Percentiles rank a stretch among this genome's conserved stretches.
Evolutionary conservation across 805 yeast species (phyloP).

Genomic region (Pichia insulana): DNA sequence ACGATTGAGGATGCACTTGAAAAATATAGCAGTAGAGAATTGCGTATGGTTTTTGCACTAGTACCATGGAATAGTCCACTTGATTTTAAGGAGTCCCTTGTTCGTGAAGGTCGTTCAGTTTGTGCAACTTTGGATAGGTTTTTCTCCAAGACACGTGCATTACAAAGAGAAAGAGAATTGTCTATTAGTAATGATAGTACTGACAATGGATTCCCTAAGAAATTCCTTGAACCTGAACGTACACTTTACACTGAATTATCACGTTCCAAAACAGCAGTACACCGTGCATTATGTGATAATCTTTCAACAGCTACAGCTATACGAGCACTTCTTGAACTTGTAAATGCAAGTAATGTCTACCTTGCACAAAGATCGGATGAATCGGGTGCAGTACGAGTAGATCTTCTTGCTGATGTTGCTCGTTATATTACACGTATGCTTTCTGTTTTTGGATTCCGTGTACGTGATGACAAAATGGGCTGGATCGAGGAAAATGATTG

Average conservation of each 20-base stretch:
- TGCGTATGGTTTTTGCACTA: slow-evolving; percentile 83
- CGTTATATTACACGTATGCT: slow-evolving; percentile 66
- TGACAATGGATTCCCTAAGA: slow-evolving; percentile 45
- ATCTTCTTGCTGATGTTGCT: slow-evolving; percentile 56
- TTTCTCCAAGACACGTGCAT: slow-evolving; percentile 80
- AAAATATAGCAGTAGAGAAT: slow-evolving; percentile 66
- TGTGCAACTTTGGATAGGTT: slow-evolving; percentile 75
- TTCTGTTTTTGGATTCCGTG: slow-evolving; percentile 65
- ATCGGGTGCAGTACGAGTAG: slow-evolving; percentile 46
- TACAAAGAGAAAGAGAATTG: slow-evolving; percentile 30
- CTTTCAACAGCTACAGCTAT: slow-evolving; percentile 72
- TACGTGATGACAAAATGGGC: slow-evolving; percentile 65
- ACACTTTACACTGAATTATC: slow-evolving; percentile 33
- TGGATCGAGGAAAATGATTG: slow-evolving; percentile 43
- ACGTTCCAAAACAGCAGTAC: slow-evolving; percentile 52
- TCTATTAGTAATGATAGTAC: slow-evolving; percentile 37
- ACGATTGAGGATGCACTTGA: slow-evolving; percentile 85
- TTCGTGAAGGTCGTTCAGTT: slow-evolving; percentile 65
- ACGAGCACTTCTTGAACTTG: slow-evolving; percentile 55
- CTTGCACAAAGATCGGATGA: slow-evolving; percentile 32
- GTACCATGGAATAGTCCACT: slow-evolving; percentile 89
- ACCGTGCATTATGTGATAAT: slow-evolving; percentile 82
- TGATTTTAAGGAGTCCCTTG: slow-evolving; percentile 79
- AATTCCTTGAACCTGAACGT: slow-evolving; percentile 47
- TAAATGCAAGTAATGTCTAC: slow-evolving; percentile 65